These are phyloP conservation scores for Thelonectria olida DNA, from an alignment of 2,329 filamentous ascomycete species.

Conservation along the genomic window DNA sequence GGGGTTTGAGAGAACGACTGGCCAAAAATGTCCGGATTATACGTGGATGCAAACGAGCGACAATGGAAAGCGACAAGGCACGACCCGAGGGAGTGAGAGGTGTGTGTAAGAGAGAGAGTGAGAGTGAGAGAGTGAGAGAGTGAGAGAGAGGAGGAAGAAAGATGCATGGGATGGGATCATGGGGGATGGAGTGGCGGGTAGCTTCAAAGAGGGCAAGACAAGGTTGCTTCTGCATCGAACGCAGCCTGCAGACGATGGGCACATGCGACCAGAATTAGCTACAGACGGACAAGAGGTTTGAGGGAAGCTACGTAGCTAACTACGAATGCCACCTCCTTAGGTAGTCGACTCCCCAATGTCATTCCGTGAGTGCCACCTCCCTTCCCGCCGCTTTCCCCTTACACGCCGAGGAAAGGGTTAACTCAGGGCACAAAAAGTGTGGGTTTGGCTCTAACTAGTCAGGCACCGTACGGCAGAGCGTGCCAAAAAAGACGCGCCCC, in stretches of 20 bases:
- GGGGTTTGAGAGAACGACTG: conserved; percentile 38
- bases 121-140: conserved; percentile 31
- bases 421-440: neutral
- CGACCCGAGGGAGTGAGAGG: neutral
- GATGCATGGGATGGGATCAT: conserved; percentile 34
- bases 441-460: neutral
- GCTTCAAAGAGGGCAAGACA: conserved; percentile 32
- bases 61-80: conserved; percentile 29
- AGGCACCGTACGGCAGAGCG: neutral
- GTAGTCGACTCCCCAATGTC: too few relatives aligned
- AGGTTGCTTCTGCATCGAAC: conserved; percentile 5
- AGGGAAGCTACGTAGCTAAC: neutral
- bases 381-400: conserved; percentile 26
- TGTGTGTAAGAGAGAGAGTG: conserved; percentile 15
- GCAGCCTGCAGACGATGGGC: conserved; percentile 14
- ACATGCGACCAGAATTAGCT: conserved; percentile 7
- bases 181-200: conserved; percentile 36
- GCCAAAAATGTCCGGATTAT: conserved; percentile 38
- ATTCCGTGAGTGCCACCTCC: too few relatives aligned
- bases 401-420: conserved; percentile 18
- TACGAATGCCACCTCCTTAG: too few relatives aligned
- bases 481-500: conserved; percentile 15
- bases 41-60: conserved; percentile 33
- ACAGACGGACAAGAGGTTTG: neutral
- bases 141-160: conserved; percentile 33